A percentile compares a stretch with the other conserved stretches of the same genome.
Evolutionary conservation across 2,329 filamentous ascomycete species (phyloP).

Genomic region (Talaromyces sp.): DNA sequence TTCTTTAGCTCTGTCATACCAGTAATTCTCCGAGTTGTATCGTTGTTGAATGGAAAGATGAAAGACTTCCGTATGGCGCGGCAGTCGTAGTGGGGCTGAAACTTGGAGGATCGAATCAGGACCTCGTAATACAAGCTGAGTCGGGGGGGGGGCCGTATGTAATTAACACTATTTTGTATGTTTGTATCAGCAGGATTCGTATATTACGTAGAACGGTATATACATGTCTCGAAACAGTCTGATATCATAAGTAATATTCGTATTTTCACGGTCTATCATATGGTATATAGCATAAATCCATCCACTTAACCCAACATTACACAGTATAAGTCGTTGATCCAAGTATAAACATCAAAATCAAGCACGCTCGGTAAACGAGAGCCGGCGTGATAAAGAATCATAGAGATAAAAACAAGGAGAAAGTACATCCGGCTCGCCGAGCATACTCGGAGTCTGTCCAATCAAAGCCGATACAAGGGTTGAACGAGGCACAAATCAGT

Average conservation of each 20-base stretch:
- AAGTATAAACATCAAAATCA: background rate
- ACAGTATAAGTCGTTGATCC: background rate
- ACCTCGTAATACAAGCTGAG: background rate
- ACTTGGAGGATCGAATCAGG: background rate
- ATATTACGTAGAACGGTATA: background rate
- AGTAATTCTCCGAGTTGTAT: background rate
- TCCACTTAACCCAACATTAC: conserved; percentile 3
- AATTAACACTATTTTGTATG: background rate
- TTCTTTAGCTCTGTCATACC: background rate
- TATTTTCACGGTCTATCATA: background rate
- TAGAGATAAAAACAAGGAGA: background rate
- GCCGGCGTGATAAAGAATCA: conserved; percentile 9
- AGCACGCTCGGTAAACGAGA: conserved; percentile 12
- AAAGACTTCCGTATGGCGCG: background rate
- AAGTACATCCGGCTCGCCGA: background rate
- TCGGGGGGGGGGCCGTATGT: conserved; percentile 2
- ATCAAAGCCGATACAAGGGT: background rate
- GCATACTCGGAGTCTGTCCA: background rate
- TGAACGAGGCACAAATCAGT: background rate
- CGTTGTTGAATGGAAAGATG: background rate
- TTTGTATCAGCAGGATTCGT: background rate
- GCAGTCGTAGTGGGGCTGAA: background rate
- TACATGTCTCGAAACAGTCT: too few relatives aligned
- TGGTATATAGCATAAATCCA: conserved; percentile 6
- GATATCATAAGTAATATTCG: background rate